A percentile compares a stretch with the other conserved stretches of the same genome.
Conservation (phyloP, 768 basidiomycete genomes). For the Tricholoma terreum region DNA sequence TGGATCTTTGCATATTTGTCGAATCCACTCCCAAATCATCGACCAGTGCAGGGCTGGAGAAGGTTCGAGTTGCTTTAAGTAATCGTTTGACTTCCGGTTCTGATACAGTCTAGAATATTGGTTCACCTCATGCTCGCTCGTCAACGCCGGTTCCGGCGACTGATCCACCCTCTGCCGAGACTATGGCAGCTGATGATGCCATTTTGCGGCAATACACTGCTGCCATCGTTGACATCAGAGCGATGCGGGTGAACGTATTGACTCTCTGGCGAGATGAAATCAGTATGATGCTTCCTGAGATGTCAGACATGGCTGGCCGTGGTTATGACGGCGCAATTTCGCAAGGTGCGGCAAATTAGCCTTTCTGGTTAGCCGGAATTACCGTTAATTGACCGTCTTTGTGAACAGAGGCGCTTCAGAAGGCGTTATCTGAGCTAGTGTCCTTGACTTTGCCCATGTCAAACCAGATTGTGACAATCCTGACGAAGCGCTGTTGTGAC, state of each 20-base stretch:
- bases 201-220: constrained; percentile 61
- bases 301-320: constrained; percentile 27
- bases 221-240: constrained; percentile 65
- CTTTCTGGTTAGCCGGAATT: neutral
- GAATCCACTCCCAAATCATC: constrained; percentile 27
- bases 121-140: constrained; percentile 38
- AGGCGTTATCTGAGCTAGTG: constrained; percentile 47
- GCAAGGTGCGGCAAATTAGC: constrained; percentile 46
- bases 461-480: constrained; percentile 61
- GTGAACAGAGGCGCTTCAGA: constrained; percentile 50
- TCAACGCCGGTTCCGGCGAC: constrained; percentile 48
- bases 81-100: neutral
- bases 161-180: constrained; percentile 54
- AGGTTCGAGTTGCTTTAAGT: constrained; percentile 13
- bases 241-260: constrained; percentile 48
- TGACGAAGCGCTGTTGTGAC: constrained; percentile 82
- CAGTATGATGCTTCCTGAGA: constrained; percentile 54
- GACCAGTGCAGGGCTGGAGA: constrained; percentile 30
- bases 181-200: constrained; percentile 58
- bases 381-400: constrained; percentile 2
- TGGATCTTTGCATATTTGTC: constrained; percentile 53
- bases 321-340: constrained; percentile 29
- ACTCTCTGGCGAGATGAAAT: constrained; percentile 72
- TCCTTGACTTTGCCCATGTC: constrained; percentile 57
- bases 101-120: constrained; percentile 5